Percentiles rank a stretch among this genome's conserved stretches.
Evolutionary conservation across 73 alveolate species (phyloP).

Genomic region (Breviolum minutum): DNA sequence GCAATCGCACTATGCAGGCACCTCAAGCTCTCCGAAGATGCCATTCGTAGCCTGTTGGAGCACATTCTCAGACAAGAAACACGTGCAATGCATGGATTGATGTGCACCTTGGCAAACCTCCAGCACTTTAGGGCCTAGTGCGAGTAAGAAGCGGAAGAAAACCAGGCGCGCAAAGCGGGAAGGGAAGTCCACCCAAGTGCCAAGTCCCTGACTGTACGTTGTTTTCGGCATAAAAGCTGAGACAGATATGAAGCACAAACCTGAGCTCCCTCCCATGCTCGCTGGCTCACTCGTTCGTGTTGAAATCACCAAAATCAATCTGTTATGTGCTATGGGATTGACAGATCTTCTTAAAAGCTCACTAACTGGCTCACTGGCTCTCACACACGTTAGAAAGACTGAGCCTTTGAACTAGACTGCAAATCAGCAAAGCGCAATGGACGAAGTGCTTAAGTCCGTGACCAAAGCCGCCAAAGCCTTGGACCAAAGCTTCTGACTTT

Average conservation of each 20-base stretch:
- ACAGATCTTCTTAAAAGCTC: too few relatives aligned
- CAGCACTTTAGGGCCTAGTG: background rate
- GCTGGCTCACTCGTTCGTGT: background rate
- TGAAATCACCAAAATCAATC: too few relatives aligned
- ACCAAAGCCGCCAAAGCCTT: conserved; percentile 8
- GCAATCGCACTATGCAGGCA: background rate
- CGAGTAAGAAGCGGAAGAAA: too few relatives aligned
- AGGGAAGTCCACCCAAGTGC: too few relatives aligned
- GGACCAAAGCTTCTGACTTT: background rate
- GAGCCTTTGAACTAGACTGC: too few relatives aligned
- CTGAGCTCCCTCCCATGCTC: background rate
- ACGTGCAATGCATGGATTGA: background rate
- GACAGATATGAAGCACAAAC: background rate
- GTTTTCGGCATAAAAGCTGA: background rate
- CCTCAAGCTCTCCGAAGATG: conserved; percentile 19
- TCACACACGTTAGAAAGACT: too few relatives aligned
- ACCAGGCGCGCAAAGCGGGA: too few relatives aligned
- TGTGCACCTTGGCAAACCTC: background rate
- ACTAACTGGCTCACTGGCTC: too few relatives aligned
- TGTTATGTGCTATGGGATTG: too few relatives aligned
- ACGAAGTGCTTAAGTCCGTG: background rate
- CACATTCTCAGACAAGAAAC: background rate
- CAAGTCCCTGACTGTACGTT: background rate
- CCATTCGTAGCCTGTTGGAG: background rate
- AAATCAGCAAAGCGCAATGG: background rate